Base-by-base conservation (phyloP, 2,329 filamentous ascomycete genomes). In the Verticillium alfalfae region DNA sequence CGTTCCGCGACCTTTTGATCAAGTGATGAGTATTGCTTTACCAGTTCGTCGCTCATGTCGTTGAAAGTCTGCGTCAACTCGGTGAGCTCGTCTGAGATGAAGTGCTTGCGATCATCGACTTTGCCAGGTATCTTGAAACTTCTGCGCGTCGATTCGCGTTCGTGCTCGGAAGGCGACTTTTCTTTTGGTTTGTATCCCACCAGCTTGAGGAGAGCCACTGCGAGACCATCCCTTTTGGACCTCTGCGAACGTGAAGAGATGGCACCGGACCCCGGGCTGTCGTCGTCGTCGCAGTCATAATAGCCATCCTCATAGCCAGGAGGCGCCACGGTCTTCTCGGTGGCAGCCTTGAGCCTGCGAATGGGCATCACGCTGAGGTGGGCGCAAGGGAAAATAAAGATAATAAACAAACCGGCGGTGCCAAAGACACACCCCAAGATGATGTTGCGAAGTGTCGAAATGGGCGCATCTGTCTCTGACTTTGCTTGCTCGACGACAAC, bases 41-140 rank as follows among this genome's bases (percentile, higher is more conserved):
- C 84, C 55, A 97, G 78, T 75, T 97, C 93, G 65, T 96, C 92
- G 1, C 90, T 91, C 93, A 97, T 97, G 69, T 93, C 90, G 70
- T 97, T 97, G 78, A 96, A 97, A 0, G 91, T 96, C 45, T 79
- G 80, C 0, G 91, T 95, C 15, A 96, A 81, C 71, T 96, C 93
- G 0, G 92, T 96, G 36, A 90, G 75, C 70, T 97, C 93, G 71
- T 97, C 93, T 1, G 90, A 90, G 59, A 97, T 81, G 41, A 88
- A 81, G 69, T 93, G 89, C 65, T 87, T 90, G 26, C 86, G 81
- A 61, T 92, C 88, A 60, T 86, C 86, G 10, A 97, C 93, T 71
- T 91, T 92, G 15, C 86, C 87, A 0, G 93, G 93, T 49, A 97
- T 96, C 66, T 91, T 92, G 74, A 96, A 97, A 37, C 84, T 82